Evolutionary conservation across 495 filamentous ascomycete genomes (phyloP).

Genomic region (Recurvomyces mirabilis): DNA sequence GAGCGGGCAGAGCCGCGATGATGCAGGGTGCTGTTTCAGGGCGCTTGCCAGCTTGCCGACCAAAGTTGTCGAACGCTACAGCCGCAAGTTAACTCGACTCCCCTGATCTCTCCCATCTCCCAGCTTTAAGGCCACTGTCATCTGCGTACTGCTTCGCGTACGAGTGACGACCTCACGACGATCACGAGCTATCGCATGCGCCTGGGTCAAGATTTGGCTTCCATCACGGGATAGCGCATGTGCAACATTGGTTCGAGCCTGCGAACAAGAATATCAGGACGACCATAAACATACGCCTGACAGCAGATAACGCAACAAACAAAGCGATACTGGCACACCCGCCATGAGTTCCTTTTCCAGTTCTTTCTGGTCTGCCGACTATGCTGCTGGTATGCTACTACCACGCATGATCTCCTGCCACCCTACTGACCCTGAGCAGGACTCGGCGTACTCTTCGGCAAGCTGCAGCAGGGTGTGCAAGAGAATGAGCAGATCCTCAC

Average conservation of each 20-base stretch:
- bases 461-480: constrained; percentile 88
- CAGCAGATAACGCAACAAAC: neutral
- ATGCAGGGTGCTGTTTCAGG: too few species aligned
- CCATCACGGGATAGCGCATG: too few species aligned
- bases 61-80: too few species aligned
- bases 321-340: neutral
- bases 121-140: neutral
- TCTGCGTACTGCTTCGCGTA: neutral
- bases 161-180: neutral
- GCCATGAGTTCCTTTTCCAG: constrained; percentile 51
- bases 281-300: too few species aligned
- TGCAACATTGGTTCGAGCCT: too few species aligned
- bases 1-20: too few species aligned
- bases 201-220: too few species aligned
- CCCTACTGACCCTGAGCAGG: constrained; percentile 36
- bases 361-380: constrained; percentile 93
- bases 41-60: too few species aligned
- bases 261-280: too few species aligned
- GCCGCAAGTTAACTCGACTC: too few species aligned
- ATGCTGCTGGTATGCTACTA: constrained; percentile 59
- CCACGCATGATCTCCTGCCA: neutral
- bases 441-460: constrained; percentile 88
- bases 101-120: too few species aligned
- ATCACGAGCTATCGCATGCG: too few species aligned
- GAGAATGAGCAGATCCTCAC: constrained; percentile 91